Evolutionary conservation across 1,284 basidiomycete genomes (phyloP), one percentile per base, ranked within the genome.

Genomic region (Porogramme epimiltina): DNA sequence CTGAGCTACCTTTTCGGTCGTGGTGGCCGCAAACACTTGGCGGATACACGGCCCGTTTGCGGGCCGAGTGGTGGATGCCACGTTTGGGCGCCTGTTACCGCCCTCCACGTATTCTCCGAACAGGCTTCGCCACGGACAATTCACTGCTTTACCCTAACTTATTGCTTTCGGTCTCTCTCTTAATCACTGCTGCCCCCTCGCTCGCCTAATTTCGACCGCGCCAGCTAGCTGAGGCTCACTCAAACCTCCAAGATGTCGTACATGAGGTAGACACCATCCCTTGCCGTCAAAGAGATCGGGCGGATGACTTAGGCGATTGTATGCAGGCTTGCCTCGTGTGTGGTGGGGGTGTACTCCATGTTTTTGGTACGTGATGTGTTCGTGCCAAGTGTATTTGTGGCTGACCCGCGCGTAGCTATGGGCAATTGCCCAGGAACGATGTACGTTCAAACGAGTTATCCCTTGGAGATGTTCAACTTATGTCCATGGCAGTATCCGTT

Each of bases 361-460:
- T 90, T 91, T 63, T 72, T 91, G 62, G 87, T 87, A 63, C 65
- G 82, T 71, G 1, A 31, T 23, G 39, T 22, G 10, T 39, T 42
- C 25, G 50, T 31, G 26, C 47, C 37, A 51, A 42, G 33, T 33
- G 56, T 11, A 34, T 45, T 19, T 18, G 22, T n/a, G 10, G 19
- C 59, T 49, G 58, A 58, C 45, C 56, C 57, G 4, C 33, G 28
- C 22, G 23, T 59, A 90, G 80, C 70, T 94, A 49, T 96, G 93
- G 93, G 93, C 92, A 15, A 85, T 96, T 49, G 91, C 93, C 16
- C 93, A 96, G 75, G 93, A 96, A 75, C 79, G 93, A 73, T 68
- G 93, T 94, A 72, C 66, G 87, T 74, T 13, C 42, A 16, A 8
- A 16, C 20, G 5, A 24, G n/a, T 10, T 22, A 20, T 19, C 11